Percentiles rank a stretch among this genome's conserved stretches.
Evolutionary conservation across 805 yeast genomes (phyloP).

Genomic region (Hanseniaspora vineae): DNA sequence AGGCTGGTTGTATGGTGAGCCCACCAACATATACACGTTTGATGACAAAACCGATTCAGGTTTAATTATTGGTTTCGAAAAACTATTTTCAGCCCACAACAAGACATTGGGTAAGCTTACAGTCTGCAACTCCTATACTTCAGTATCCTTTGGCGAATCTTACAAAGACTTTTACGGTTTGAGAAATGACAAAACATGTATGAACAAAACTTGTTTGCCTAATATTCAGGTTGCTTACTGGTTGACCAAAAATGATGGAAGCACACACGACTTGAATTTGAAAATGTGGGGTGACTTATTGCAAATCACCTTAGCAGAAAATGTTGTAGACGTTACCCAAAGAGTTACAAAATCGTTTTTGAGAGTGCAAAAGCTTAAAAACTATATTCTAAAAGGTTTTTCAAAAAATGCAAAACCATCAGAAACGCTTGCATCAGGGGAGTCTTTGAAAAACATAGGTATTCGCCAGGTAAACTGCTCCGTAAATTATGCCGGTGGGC

Average conservation of each 20-base stretch:
- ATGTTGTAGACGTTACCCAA: constrained; percentile 34
- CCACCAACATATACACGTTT: not conserved
- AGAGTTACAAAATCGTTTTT: constrained; percentile 27
- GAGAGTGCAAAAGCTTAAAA: constrained; percentile 6
- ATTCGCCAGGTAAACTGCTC: constrained; percentile 34
- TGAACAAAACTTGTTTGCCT: constrained; percentile 58
- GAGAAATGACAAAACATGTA: constrained; percentile 32
- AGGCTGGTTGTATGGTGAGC: constrained; percentile 56
- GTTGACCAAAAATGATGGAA: constrained; percentile 11
- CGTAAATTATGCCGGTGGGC: constrained; percentile 59
- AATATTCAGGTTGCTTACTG: constrained; percentile 40
- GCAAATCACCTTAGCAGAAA: constrained; percentile 49
- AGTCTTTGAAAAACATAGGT: constrained; percentile 1
- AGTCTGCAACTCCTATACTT: constrained; percentile 52
- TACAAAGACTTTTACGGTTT: constrained; percentile 36
- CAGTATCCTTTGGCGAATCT: constrained; percentile 53
- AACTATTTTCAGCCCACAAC: constrained; percentile 53
- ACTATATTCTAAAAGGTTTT: not conserved
- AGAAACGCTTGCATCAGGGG: not conserved
- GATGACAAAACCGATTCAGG: constrained; percentile 42
- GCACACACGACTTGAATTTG: constrained; percentile 35
- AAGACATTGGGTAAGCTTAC: constrained; percentile 54
- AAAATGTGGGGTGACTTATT: constrained; percentile 54
- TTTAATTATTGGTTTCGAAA: constrained; percentile 63
- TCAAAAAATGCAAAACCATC: not conserved